Conservation (phyloP, 805 yeast genomes). For the Helenozyma baotianmanensis region DNA sequence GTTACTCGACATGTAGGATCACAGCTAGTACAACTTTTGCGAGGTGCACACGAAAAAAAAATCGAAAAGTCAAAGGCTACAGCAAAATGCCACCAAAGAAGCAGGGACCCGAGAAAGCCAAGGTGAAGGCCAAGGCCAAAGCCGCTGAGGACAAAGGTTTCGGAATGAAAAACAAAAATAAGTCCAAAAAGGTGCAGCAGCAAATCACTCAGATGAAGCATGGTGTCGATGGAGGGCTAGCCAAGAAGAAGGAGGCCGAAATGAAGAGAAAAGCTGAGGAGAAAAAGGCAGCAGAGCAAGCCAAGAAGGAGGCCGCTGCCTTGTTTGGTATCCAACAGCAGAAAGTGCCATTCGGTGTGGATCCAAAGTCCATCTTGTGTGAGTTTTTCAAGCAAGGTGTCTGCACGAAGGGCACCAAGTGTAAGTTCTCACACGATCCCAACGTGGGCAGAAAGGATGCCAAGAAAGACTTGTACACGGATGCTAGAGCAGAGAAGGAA, state of each 20-base stretch:
- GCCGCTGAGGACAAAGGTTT: constrained; percentile 84
- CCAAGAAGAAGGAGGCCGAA: constrained; percentile 69
- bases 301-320: constrained; percentile 81
- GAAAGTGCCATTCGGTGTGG: constrained; percentile 94
- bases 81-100: constrained; percentile 72
- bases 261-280: constrained; percentile 63
- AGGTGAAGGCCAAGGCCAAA: constrained; percentile 59
- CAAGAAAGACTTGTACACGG: constrained; percentile 90
- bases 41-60: no score
- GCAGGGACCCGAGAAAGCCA: constrained; percentile 53
- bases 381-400: constrained; percentile 81
- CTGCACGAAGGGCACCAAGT: constrained; percentile 78
- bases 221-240: constrained; percentile 45
- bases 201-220: constrained; percentile 45
- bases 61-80: constrained; percentile 7
- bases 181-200: constrained; percentile 78
- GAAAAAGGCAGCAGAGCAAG: constrained; percentile 87
- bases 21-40: no score
- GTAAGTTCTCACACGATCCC: constrained; percentile 92
- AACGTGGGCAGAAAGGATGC: constrained; percentile 80
- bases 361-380: constrained; percentile 92
- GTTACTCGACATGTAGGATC: constrained; percentile 1
- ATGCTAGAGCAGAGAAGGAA: constrained; percentile 69
- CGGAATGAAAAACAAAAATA: constrained; percentile 93
- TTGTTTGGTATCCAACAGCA: constrained; percentile 69